phyloP scores from a whole-genome alignment of 164 flowering plant genomes.

The Aristolochia californica region DNA sequence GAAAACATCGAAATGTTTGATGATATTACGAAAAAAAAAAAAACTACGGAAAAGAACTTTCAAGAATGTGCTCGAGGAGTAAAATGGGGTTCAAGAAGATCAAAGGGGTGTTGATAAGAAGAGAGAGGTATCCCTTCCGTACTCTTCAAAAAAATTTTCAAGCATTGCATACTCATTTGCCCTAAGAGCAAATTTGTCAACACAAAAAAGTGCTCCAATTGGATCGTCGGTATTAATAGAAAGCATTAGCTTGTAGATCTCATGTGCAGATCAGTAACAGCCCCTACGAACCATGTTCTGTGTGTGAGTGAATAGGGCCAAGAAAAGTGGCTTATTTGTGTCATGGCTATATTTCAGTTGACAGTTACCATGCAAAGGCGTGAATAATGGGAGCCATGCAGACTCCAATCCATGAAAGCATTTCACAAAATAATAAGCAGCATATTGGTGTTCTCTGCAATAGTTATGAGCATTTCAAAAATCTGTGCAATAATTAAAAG shows the following conservation, averaged over 20 bases:
- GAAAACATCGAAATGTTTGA: neutral
- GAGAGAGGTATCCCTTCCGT: constrained; percentile 45
- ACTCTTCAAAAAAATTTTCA: constrained; percentile 58
- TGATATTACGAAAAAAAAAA: neutral
- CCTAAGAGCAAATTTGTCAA: constrained; percentile 78
- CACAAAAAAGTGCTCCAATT: constrained; percentile 71
- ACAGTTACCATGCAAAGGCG: constrained; percentile 68
- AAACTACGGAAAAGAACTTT: neutral
- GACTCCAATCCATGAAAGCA: constrained; percentile 83
- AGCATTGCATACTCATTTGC: constrained; percentile 65
- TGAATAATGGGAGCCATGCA: constrained; percentile 90
- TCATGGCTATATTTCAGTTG: constrained; percentile 61
- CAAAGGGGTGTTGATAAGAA: constrained; percentile 28
- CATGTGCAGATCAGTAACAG: constrained; percentile 90
- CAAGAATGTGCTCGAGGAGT: neutral
- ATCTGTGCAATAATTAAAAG: constrained; percentile 82
- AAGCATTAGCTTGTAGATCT: constrained; percentile 79
- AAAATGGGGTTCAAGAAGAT: constrained; percentile 30
- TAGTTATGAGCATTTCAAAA: constrained; percentile 62
- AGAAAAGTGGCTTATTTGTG: constrained; percentile 65
- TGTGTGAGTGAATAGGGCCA: constrained; percentile 70
- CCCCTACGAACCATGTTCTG: constrained; percentile 88
- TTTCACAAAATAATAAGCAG: constrained; percentile 62
- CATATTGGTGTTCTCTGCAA: constrained; percentile 77
- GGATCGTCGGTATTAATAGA: constrained; percentile 88